These are phyloP conservation scores for Lithospermum erythrorhizon DNA, from an alignment of 257 asterid species.

Conservation along the genomic window DNA sequence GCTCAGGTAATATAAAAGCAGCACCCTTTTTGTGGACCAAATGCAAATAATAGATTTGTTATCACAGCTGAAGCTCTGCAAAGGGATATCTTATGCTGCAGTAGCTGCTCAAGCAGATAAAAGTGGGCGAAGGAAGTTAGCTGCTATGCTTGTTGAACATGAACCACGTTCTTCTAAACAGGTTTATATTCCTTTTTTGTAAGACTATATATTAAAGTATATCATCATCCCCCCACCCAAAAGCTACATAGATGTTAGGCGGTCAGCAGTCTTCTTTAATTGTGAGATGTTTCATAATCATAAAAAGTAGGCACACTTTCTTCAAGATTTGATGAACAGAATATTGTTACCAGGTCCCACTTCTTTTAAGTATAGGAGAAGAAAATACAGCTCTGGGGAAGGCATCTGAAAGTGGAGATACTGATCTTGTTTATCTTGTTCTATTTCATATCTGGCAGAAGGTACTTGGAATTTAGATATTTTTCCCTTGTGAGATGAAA, in stretches of 20 bases:
- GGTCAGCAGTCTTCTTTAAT: too few relatives aligned
- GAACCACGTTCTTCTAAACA: conserved; percentile 89
- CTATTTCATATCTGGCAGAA: conserved; percentile 86
- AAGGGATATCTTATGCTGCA: conserved; percentile 97
- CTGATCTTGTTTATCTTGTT: conserved; percentile 94
- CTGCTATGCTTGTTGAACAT: conserved; percentile 93
- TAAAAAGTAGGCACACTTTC: neutral
- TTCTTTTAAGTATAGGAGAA: conserved; percentile 91
- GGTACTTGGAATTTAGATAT: conserved; percentile 30
- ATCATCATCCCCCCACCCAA: too few relatives aligned
- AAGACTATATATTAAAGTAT: too few relatives aligned
- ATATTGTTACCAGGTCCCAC: conserved; percentile 58
- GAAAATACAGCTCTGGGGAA: conserved; percentile 84
- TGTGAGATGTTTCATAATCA: neutral
- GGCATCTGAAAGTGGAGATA: conserved; percentile 90
- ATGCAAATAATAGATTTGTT: conserved; percentile 4
- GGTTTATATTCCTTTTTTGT: conserved; percentile 28
- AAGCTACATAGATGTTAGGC: too few relatives aligned
- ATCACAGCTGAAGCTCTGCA: conserved; percentile 84
- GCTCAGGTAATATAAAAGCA: neutral
- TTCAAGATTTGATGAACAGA: conserved; percentile 1
- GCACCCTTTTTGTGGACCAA: conserved; percentile 1
- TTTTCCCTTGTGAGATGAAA: conserved; percentile 1
- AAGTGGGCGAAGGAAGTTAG: conserved; percentile 86
- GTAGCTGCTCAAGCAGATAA: conserved; percentile 96